A percentile compares a stretch with the other conserved stretches of the same genome.
These are phyloP conservation scores for Colletotrichum ledebouriae DNA, from an alignment of 2,329 filamentous ascomycete species.

Conservation along the genomic window DNA sequence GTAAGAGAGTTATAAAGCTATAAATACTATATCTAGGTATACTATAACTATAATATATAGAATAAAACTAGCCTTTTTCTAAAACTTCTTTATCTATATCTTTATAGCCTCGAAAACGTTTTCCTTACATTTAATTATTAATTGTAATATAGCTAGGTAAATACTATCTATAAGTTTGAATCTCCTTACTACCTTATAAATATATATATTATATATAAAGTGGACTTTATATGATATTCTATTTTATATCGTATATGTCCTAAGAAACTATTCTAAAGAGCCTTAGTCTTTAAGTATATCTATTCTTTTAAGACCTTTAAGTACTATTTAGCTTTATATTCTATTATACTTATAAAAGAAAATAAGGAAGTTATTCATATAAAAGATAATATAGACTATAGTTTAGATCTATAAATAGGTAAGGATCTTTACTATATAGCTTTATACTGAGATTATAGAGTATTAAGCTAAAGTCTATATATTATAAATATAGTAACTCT, in stretches of 20 bases:
- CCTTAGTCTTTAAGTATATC: background rate
- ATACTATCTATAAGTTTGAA: background rate
- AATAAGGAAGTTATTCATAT: slow-evolving; percentile 5
- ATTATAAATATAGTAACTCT: background rate
- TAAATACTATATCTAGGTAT: background rate
- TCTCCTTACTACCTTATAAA: background rate
- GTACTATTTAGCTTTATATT: background rate
- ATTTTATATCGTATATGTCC: too few species aligned
- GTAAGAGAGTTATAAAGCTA: slow-evolving; percentile 2
- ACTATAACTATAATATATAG: slow-evolving; percentile 21
- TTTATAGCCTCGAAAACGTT: slow-evolving; percentile 15
- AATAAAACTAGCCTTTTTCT: slow-evolving; percentile 25
- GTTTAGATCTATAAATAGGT: background rate
- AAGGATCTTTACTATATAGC: background rate
- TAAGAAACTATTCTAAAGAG: too few species aligned
- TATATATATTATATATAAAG: background rate
- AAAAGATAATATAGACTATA: slow-evolving; percentile 2
- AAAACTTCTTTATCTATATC: slow-evolving; percentile 20
- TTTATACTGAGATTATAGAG: background rate
- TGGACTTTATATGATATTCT: too few species aligned
- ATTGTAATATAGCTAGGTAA: background rate
- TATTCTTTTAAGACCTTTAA: background rate
- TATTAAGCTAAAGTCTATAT: background rate
- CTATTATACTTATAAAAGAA: background rate
- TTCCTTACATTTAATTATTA: slow-evolving; percentile 11